Base-by-base conservation (phyloP, 208 protist species). In the Strigomonas culicis region DNA sequence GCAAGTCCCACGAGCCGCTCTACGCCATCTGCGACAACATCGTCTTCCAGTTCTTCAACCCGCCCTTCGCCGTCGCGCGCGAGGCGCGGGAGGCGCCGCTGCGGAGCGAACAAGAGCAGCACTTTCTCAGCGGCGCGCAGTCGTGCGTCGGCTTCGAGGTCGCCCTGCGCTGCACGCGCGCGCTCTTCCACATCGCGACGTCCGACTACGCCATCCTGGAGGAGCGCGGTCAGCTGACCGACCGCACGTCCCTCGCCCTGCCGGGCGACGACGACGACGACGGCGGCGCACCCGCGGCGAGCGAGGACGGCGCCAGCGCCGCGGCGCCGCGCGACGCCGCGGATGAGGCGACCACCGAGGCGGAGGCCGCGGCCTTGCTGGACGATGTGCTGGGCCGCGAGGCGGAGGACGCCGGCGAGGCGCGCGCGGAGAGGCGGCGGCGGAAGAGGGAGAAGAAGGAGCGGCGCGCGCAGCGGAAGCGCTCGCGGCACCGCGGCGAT, bases 21-120 rank as follows among this genome's bases (percentile, higher is more conserved):
- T 93, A 93, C 66, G 58, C 66, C 4, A 69, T 92, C 17, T 92
- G 86, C 63, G 90, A 95, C 68, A 67, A 79, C 22, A 69, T 95
- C n/a, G 74, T 91, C 31, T 91, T 85, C 56, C 57, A 86, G 49
- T 95, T 93, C 65, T 95, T 95, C 71, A 95, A 95, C 56, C 90
- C 90, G 24, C 24, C 72, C 0, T 86, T 71, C 56, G 86, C 90
- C 13, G 77, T 88, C 50, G 36, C 75, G 43, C 68, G 79, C 19
- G 86, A 92, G 62, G 60, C 70, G 8, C 72, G 68, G 21, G 69
- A 64, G 1, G 74, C 57, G 28, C 44, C 51, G 41, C 21, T 44
- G 15, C 51, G 80, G 36, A 63, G 57, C 22, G 74, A 78, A 51
- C 65, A 67, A 34, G 72, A 64, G 32, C 49, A 62, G n/a, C 34